Conservation (phyloP, 108 stramenopile genomes). For the Epipyxis sp. region DNA sequence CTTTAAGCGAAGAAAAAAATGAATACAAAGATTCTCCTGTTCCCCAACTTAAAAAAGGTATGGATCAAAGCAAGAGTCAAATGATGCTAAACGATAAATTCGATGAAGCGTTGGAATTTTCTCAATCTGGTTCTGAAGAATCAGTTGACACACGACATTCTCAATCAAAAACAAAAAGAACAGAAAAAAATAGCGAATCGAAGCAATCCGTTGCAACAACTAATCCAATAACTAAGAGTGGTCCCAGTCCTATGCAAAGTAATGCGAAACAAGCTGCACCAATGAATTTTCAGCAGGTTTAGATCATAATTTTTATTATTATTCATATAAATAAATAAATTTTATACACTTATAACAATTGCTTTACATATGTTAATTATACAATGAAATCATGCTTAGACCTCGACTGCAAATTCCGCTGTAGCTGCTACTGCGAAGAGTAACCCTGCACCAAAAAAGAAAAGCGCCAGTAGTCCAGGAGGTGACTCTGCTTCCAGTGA, state of each 20-base stretch:
- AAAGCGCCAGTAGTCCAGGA: neutral
- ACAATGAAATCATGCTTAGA: neutral
- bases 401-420: neutral
- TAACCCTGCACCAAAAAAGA: neutral
- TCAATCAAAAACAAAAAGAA: neutral
- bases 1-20: slow-evolving; percentile 13
- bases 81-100: slow-evolving; percentile 28
- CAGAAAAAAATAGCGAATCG: neutral
- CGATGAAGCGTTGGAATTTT: slow-evolving; percentile 35
- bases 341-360: no score
- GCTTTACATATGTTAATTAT: no score
- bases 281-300: no score
- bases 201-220: neutral
- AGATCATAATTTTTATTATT: no score
- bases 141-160: slow-evolving; percentile 14
- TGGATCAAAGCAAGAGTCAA: slow-evolving; percentile 6
- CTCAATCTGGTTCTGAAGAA: slow-evolving; percentile 24
- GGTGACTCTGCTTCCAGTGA: neutral
- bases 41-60: neutral
- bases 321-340: no score
- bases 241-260: no score
- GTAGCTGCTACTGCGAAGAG: neutral
- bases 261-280: no score
- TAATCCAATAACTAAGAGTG: no score
- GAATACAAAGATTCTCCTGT: neutral